Evolutionary conservation across 495 filamentous ascomycete genomes (phyloP).

Genomic region (Hyaloscypha finlandica): DNA sequence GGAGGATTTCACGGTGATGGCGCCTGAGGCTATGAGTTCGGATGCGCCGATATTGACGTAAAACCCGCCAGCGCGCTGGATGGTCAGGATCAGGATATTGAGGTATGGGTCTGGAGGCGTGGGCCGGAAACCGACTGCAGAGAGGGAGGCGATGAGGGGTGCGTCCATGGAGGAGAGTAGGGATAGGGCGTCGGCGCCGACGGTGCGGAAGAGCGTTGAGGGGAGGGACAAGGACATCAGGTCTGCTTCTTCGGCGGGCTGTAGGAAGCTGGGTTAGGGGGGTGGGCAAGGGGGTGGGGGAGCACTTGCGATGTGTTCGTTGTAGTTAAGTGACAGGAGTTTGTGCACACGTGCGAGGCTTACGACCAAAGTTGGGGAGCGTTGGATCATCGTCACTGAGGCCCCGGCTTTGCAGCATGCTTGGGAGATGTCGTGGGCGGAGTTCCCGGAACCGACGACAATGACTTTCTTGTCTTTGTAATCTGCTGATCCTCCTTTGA

Average conservation of each 20-base stretch:
- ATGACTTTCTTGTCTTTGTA: conserved; percentile 1
- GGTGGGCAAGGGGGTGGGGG: no score
- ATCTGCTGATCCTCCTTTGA: conserved; percentile 53
- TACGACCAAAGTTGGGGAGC: conserved; percentile 8
- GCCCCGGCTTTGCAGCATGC: conserved; percentile 47
- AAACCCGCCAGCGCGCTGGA: conserved; percentile 60
- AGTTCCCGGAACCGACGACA: background rate
- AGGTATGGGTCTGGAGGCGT: conserved; percentile 45
- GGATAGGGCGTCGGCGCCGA: conserved; percentile 66
- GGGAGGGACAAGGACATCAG: conserved; percentile 45
- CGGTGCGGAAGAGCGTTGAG: conserved; percentile 60
- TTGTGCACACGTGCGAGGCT: no score
- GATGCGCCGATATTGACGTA: conserved; percentile 64
- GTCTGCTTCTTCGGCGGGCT: conserved; percentile 50
- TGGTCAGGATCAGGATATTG: conserved; percentile 68
- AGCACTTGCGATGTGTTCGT: no score
- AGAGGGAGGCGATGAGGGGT: background rate
- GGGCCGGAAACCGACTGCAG: background rate
- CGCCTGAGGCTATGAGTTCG: conserved; percentile 59
- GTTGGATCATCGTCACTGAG: conserved; percentile 17
- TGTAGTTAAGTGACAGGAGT: no score
- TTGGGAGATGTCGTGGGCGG: conserved; percentile 43
- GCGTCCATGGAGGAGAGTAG: conserved; percentile 26
- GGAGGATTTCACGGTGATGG: conserved; percentile 45
- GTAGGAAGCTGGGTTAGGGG: no score